Conservation (phyloP, 225 moss, liverwort and hornwort genomes). For the Neckera pumila region DNA sequence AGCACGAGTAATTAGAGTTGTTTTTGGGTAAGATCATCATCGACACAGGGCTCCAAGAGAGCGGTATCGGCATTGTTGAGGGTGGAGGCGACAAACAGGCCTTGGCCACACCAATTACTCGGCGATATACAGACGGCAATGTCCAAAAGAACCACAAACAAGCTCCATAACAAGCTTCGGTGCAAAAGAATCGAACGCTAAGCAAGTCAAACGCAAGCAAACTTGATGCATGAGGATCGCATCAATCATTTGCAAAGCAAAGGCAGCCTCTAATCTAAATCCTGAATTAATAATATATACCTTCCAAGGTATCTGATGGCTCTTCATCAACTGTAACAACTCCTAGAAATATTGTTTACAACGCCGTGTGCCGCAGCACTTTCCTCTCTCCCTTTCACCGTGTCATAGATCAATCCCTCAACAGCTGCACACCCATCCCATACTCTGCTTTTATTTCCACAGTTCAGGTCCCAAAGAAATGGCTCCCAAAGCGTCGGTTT, state of each 20-base stretch:
- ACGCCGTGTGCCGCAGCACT: not conserved
- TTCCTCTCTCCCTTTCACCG: not conserved
- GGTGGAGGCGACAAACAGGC: not conserved
- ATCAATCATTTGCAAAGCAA: not conserved
- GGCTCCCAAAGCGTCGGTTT: not conserved
- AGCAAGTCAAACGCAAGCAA: not conserved
- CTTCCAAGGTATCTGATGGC: not conserved
- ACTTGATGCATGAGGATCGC: slow-evolving; percentile 11
- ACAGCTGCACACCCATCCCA: not conserved
- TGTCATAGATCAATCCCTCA: not conserved
- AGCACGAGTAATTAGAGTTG: not conserved
- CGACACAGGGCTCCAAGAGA: no score
- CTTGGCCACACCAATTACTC: not conserved
- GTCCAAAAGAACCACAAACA: not conserved
- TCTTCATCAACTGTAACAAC: not conserved
- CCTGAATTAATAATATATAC: not conserved
- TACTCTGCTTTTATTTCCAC: not conserved
- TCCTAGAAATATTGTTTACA: not conserved
- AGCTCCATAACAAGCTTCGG: not conserved
- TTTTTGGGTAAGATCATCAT: not conserved
- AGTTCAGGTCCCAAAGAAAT: not conserved
- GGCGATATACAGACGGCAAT: not conserved
- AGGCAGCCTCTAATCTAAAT: not conserved
- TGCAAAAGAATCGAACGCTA: slow-evolving; percentile 16
- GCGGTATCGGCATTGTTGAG: not conserved